Percentiles rank a stretch among this genome's conserved stretches.
Conservation (phyloP, 2,329 filamentous ascomycete genomes). For the Thielaviopsis musarum region DNA sequence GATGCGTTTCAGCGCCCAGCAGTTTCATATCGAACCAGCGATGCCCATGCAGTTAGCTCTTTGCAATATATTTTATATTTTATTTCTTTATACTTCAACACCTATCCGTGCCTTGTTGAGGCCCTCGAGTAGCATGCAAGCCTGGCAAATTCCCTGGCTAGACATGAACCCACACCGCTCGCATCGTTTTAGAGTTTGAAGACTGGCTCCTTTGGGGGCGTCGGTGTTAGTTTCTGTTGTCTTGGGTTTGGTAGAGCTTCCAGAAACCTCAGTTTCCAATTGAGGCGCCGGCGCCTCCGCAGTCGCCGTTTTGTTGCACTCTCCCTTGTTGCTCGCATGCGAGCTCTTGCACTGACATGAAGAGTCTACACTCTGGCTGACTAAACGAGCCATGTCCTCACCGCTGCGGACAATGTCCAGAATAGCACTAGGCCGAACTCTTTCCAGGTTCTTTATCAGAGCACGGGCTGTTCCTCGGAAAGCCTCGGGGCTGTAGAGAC, state of each 20-base stretch:
- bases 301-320: background rate
- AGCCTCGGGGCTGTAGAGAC: conserved; percentile 93
- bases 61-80: conserved; percentile 7
- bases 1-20: background rate
- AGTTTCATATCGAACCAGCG: background rate
- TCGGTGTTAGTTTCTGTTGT: conserved; percentile 22
- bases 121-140: conserved; percentile 75
- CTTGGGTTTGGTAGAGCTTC: background rate
- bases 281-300: conserved; percentile 16
- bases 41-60: background rate
- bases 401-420: conserved; percentile 87
- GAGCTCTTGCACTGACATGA: background rate
- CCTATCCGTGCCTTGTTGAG: conserved; percentile 64
- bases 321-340: background rate
- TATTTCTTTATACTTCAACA: conserved; percentile 31
- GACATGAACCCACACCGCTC: conserved; percentile 87
- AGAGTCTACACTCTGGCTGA: conserved; percentile 19
- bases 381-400: conserved; percentile 87
- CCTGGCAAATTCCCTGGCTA: conserved; percentile 85
- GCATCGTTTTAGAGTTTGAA: conserved; percentile 65
- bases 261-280: background rate
- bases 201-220: background rate
- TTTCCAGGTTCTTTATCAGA: conserved; percentile 88
- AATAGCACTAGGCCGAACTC: conserved; percentile 83
- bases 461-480: conserved; percentile 84